These are phyloP conservation scores for Cladosporium sp. DNA, from an alignment of 2,329 filamentous ascomycete species.

Conservation along the genomic window DNA sequence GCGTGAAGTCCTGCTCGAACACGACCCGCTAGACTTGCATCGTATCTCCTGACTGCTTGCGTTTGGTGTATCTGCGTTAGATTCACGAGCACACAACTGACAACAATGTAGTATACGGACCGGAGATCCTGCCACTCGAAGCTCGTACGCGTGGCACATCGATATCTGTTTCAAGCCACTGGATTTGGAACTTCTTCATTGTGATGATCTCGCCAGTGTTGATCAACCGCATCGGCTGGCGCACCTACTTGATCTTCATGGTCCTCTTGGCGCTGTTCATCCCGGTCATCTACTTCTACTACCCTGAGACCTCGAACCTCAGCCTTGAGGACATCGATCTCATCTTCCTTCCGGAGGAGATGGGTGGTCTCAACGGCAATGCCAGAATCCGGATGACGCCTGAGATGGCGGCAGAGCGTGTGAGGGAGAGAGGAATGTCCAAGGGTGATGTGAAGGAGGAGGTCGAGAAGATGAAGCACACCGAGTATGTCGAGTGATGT, in stretches of 20 bases:
- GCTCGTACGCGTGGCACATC: slow-evolving; percentile 45
- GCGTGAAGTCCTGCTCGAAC: no score
- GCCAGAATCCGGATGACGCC: slow-evolving; percentile 9
- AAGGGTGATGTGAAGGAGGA: slow-evolving; percentile 7
- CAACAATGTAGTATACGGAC: slow-evolving; percentile 37
- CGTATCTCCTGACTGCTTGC: no score
- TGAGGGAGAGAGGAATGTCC: background rate
- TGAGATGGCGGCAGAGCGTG: slow-evolving; percentile 11
- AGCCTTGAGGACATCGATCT: slow-evolving; percentile 33
- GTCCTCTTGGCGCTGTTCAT: slow-evolving; percentile 13
- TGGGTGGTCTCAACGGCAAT: slow-evolving; percentile 3
- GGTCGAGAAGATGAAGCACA: slow-evolving; percentile 11
- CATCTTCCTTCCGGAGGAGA: slow-evolving; percentile 21
- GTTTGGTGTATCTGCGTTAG: no score
- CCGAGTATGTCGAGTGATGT: background rate
- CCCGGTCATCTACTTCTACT: slow-evolving; percentile 27
- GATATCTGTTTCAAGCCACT: slow-evolving; percentile 41
- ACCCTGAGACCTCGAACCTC: slow-evolving; percentile 29
- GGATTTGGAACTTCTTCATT: slow-evolving; percentile 47
- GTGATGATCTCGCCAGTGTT: slow-evolving; percentile 47
- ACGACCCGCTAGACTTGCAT: no score
- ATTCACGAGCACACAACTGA: background rate
- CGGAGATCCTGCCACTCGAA: slow-evolving; percentile 47
- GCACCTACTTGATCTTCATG: slow-evolving; percentile 49
- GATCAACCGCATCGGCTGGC: slow-evolving; percentile 45